phyloP scores from a whole-genome alignment of 2,329 filamentous ascomycete genomes.

The Cucurbitaria berberidis region DNA sequence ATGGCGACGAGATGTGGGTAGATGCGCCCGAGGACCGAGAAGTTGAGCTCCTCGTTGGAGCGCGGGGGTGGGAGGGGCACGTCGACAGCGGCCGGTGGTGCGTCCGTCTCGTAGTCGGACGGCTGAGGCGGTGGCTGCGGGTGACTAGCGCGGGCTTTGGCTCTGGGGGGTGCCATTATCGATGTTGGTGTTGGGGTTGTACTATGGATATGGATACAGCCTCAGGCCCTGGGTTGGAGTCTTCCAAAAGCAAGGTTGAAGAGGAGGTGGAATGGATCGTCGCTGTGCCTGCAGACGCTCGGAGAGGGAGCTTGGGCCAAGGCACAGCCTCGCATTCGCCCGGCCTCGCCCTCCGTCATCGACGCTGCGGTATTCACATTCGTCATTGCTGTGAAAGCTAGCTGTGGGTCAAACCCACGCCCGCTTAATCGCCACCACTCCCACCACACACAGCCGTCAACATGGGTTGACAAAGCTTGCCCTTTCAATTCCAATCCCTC shows the following conservation, averaged over 20 bases:
- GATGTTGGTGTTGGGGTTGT: constrained; percentile 2
- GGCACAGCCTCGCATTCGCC: constrained; percentile 4
- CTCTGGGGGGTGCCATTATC: constrained; percentile 40
- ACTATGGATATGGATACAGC: background rate
- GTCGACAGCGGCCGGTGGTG: constrained; percentile 45
- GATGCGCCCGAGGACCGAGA: constrained; percentile 82
- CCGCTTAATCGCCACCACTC: constrained; percentile 8
- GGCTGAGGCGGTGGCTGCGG: constrained; percentile 51
- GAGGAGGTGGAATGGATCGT: too few relatives aligned
- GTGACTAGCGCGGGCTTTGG: constrained; percentile 39
- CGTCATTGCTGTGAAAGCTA: constrained; percentile 16
- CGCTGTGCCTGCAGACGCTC: background rate
- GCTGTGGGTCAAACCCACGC: constrained; percentile 21
- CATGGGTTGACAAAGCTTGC: constrained; percentile 13
- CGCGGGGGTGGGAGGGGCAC: constrained; percentile 59
- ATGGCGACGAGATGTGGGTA: constrained; percentile 75
- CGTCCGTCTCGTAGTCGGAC: constrained; percentile 62
- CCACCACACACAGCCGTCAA: constrained; percentile 1
- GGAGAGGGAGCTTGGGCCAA: constrained; percentile 9
- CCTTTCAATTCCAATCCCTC: background rate
- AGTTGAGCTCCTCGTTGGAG: constrained; percentile 85
- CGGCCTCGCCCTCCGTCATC: constrained; percentile 8
- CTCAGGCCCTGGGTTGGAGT: too few relatives aligned
- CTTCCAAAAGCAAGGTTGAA: too few relatives aligned
- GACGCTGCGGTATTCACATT: constrained; percentile 5